phyloP scores from a whole-genome alignment of 1,284 basidiomycete genomes.

The Sporisorium iseilematis-ciliati region DNA sequence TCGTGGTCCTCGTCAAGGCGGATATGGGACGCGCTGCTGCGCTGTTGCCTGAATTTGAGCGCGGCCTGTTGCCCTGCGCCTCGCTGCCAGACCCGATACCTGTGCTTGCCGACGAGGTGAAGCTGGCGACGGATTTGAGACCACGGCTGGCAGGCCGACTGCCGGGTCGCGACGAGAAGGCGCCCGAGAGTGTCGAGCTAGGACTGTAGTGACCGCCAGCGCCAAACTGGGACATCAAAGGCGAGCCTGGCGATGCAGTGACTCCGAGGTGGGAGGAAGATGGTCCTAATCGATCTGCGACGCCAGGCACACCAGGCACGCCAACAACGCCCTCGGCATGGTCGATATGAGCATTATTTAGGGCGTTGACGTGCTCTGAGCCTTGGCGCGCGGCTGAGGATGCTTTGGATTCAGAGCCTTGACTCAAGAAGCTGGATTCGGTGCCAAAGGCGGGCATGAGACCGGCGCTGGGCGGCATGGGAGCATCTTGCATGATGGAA shows the following conservation, averaged over 20 bases:
- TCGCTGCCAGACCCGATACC: conserved; percentile 30
- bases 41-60: conserved; percentile 40
- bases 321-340: conserved; percentile 26
- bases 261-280: conserved; percentile 34
- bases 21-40: conserved; percentile 27
- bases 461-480: conserved; percentile 14
- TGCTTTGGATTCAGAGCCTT: neutral
- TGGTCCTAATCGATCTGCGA: conserved; percentile 23
- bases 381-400: conserved; percentile 2
- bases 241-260: conserved; percentile 40
- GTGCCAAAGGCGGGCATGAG: conserved; percentile 52
- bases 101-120: conserved; percentile 48
- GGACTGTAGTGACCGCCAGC: conserved; percentile 42
- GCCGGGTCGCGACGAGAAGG: conserved; percentile 50
- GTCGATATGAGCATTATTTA: conserved; percentile 13
- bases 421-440: conserved; percentile 20
- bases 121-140: conserved; percentile 55
- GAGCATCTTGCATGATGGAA: conserved; percentile 10
- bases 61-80: conserved; percentile 20
- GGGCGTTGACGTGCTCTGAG: neutral
- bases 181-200: conserved; percentile 50
- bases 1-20: conserved; percentile 40
- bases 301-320: conserved; percentile 21
- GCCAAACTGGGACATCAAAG: conserved; percentile 28
- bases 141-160: conserved; percentile 52